Evolutionary conservation across 306 rosid genomes (phyloP).

Genomic region (Rubus parviflorus): DNA sequence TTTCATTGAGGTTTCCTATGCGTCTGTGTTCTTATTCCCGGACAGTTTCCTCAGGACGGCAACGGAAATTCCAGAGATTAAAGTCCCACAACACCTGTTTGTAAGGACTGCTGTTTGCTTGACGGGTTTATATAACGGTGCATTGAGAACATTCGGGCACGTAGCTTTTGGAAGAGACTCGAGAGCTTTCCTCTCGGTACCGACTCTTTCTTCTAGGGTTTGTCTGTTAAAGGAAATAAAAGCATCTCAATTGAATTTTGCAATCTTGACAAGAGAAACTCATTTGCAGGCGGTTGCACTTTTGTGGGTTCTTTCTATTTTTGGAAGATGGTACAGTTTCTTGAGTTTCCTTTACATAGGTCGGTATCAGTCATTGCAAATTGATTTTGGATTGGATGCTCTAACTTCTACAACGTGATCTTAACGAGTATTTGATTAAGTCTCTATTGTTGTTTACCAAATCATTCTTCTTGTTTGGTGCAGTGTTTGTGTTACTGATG

Average conservation of each 20-base stretch:
- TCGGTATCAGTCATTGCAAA: conserved; percentile 23
- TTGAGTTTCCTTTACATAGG: conserved; percentile 50
- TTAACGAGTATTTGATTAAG: background rate
- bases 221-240: conserved; percentile 4
- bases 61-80: conserved; percentile 33
- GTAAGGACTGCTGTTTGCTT: conserved; percentile 38
- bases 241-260: conserved; percentile 8
- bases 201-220: conserved; percentile 10
- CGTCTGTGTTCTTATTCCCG: conserved; percentile 3
- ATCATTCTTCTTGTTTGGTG: conserved; percentile 29
- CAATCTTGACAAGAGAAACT: conserved; percentile 26
- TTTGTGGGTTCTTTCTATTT: conserved; percentile 46
- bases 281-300: conserved; percentile 44
- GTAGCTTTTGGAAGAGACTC: conserved; percentile 46
- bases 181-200: conserved; percentile 47
- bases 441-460: no score
- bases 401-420: background rate
- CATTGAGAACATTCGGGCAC: conserved; percentile 30
- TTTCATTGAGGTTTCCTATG: background rate
- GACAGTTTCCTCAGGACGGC: conserved; percentile 37
- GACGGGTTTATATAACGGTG: conserved; percentile 29
- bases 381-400: background rate
- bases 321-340: conserved; percentile 37
- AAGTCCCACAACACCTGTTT: conserved; percentile 37
- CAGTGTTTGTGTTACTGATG: conserved; percentile 42